Percentiles rank a stretch among this genome's conserved stretches.
phyloP scores from a whole-genome alignment of 2,329 filamentous ascomycete species.

The Massarina eburnea region DNA sequence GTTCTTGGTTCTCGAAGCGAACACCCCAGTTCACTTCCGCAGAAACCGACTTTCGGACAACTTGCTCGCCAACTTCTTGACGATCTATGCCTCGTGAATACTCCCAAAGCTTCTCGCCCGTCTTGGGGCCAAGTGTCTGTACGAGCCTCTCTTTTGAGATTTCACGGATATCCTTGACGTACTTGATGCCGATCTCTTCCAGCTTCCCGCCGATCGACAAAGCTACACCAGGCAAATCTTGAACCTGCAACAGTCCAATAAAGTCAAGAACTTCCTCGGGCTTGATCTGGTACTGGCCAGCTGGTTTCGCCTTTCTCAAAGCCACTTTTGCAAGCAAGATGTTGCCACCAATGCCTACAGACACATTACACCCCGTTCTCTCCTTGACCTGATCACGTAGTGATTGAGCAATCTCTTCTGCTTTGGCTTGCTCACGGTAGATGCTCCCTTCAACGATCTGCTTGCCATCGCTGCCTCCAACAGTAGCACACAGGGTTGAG shows the following conservation, averaged over 20 bases:
- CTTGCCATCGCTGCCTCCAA: slow-evolving; percentile 66
- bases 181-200: slow-evolving; percentile 79
- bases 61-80: slow-evolving; percentile 81
- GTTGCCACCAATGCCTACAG: slow-evolving; percentile 88
- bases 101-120: slow-evolving; percentile 85
- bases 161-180: slow-evolving; percentile 80
- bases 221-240: slow-evolving; percentile 87
- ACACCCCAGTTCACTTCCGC: slow-evolving; percentile 99
- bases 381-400: slow-evolving; percentile 71
- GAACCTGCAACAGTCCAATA: slow-evolving; percentile 74
- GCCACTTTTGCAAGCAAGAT: slow-evolving; percentile 91
- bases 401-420: slow-evolving; percentile 67
- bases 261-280: slow-evolving; percentile 77
- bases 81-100: slow-evolving; percentile 87
- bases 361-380: slow-evolving; percentile 82
- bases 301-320: slow-evolving; percentile 87
- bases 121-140: slow-evolving; percentile 82
- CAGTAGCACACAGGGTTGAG: slow-evolving; percentile 67
- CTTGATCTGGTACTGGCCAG: slow-evolving; percentile 85
- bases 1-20: slow-evolving; percentile 85
- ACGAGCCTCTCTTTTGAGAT: slow-evolving; percentile 74
- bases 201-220: slow-evolving; percentile 85
- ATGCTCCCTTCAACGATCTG: slow-evolving; percentile 68
- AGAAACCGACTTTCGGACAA: slow-evolving; percentile 88
- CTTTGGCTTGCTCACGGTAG: slow-evolving; percentile 76